A percentile compares a stretch with the other conserved stretches of the same genome.
phyloP scores from a whole-genome alignment of 2,329 filamentous ascomycete genomes.

The Fusarium neocosmosporiellum region DNA sequence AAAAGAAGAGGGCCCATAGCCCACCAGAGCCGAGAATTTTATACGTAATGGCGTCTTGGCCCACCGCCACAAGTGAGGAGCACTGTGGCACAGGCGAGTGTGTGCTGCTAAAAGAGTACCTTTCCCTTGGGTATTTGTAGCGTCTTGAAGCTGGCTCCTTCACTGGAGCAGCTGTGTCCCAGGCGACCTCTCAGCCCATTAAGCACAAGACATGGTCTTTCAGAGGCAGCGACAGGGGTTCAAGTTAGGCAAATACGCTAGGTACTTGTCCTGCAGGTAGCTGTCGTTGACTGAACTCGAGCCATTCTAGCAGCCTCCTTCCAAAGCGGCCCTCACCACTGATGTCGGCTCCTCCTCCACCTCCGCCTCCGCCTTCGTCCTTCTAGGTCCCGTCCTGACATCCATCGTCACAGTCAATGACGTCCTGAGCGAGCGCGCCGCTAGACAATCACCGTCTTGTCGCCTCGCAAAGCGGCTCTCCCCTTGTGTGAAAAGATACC shows the following conservation, averaged over 20 bases:
- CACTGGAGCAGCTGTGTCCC: constrained; percentile 2
- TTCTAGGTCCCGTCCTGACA: constrained; percentile 24
- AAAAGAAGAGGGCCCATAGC: constrained; percentile 19
- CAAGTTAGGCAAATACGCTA: neutral
- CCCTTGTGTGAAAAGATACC: constrained; percentile 17
- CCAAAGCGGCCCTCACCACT: constrained; percentile 18
- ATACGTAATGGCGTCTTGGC: neutral
- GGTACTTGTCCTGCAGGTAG: constrained; percentile 11
- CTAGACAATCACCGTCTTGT: constrained; percentile 20
- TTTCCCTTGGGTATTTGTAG: neutral
- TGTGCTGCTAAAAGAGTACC: neutral
- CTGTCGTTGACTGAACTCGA: neutral
- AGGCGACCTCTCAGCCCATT: neutral
- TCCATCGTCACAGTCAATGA: constrained; percentile 40
- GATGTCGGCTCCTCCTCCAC: constrained; percentile 35
- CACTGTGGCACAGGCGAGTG: neutral
- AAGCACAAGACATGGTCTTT: neutral
- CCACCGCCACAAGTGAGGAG: constrained; percentile 2
- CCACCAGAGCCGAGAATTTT: neutral
- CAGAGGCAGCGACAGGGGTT: constrained; percentile 1
- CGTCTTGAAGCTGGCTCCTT: neutral
- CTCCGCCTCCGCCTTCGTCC: constrained; percentile 31
- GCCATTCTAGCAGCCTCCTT: neutral
- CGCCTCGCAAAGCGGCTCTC: constrained; percentile 11
- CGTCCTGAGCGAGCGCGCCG: constrained; percentile 37